Evolutionary conservation across 495 filamentous ascomycete genomes (phyloP), one percentile per base, ranked within the genome.

Genomic region (Penicillium lividum): DNA sequence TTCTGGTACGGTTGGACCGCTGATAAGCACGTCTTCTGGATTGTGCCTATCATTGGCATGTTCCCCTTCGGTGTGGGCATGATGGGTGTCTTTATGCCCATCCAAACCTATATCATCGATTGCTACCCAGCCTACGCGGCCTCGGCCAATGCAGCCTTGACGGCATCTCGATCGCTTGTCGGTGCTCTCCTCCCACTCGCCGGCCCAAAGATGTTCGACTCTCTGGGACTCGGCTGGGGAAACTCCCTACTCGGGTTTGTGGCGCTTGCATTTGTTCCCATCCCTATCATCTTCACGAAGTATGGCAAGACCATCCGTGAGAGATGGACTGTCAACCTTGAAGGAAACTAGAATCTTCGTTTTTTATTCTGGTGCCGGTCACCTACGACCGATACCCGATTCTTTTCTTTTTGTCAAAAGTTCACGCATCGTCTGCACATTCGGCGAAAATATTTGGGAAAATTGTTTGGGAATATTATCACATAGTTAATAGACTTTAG

Each of bases 191-290:
- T 91, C 10, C 88, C 88, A 3, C 73, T 91, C 3, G 83, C 81
- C 5, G 87, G 84, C 0, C 77, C 80, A 16, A 68, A 77, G 27
- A 84, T 92, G 84, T 91, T 88, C 68, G 54, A 70, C 0, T 64
- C 67, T 0, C 70, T 92, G 4, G 84, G 86, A 0, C 66, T 86
- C 5, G 86, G 86, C 0, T 89, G 87, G 87, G 87, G 86, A 2
- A 90, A 87, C 61, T 83, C 77, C 6, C 62, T 91, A 29, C 67
- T 90, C 31, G 88, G 73, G 7, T 89, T 90, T 59, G 68, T 92
- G 31, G 77, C 85, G 0, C 59, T 91, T 22, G 85, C 68, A 5
- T 71, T 77, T 82, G 53, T 69, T 3, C 69, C 71, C 0, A 49
- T 72, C 6, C 65, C 73, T 7, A 60, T 77, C 22, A 10, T 72